These are phyloP conservation scores for Phaseolus coccineus DNA, from an alignment of 331 rosid species.

Conservation along the genomic window DNA sequence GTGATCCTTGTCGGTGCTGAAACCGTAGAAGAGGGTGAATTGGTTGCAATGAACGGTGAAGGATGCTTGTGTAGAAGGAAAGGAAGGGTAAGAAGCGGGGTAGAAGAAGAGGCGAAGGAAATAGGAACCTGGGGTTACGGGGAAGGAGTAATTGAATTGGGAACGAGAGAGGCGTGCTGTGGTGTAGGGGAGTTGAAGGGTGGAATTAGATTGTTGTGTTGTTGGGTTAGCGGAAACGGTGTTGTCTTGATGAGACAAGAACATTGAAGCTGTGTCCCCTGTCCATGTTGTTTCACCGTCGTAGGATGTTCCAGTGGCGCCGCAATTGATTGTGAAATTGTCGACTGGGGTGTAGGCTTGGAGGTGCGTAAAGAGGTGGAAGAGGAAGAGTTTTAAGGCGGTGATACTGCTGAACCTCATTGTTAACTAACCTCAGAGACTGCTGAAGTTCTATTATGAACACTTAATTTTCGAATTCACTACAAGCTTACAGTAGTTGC, in stretches of 20 bases:
- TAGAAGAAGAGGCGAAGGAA: conserved; percentile 68
- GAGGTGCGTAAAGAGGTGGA: no score
- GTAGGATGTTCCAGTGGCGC: no score
- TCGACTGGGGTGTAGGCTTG: no score
- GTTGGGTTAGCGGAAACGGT: neutral
- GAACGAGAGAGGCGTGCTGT: conserved; percentile 48
- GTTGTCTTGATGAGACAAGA: neutral
- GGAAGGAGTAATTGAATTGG: conserved; percentile 53
- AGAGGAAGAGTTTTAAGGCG: no score
- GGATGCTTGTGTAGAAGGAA: conserved; percentile 29
- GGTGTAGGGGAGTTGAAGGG: conserved; percentile 18
- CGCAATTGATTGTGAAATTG: no score
- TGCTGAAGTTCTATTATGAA: no score
- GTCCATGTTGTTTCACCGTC: no score
- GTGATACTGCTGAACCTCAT: no score
- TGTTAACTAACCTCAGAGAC: no score
- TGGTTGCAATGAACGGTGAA: conserved; percentile 50
- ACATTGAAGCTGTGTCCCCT: conserved; percentile 21
- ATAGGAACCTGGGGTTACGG: conserved; percentile 54
- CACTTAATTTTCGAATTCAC: no score
- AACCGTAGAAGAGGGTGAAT: conserved; percentile 49
- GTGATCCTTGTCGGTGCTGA: conserved; percentile 9
- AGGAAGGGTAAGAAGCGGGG: conserved; percentile 33
- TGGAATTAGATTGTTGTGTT: conserved; percentile 33
- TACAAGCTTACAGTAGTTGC: no score